Conservation (phyloP, 768 basidiomycete genomes). For the Phaeotremella fagi region DNA sequence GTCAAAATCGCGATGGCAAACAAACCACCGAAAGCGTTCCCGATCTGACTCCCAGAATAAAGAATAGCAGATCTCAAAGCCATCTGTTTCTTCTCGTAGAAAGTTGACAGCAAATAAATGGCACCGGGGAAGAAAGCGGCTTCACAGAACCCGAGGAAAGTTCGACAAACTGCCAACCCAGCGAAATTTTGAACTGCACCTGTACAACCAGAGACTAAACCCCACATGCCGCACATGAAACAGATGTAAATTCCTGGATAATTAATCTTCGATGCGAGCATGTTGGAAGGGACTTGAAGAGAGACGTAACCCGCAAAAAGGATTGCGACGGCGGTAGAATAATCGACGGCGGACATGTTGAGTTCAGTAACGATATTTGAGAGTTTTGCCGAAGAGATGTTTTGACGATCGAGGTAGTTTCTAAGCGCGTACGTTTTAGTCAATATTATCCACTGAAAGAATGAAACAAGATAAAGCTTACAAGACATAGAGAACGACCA, state of each 20-base stretch:
- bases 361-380: slow-evolving; percentile 25
- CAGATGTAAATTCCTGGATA: slow-evolving; percentile 42
- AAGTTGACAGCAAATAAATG: slow-evolving; percentile 35
- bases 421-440: background rate
- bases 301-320: slow-evolving; percentile 45
- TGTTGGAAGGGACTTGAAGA: slow-evolving; percentile 43
- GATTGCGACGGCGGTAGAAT: slow-evolving; percentile 30
- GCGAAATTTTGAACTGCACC: slow-evolving; percentile 33
- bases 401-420: slow-evolving; percentile 30
- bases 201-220: slow-evolving; percentile 35
- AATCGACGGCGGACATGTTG: slow-evolving; percentile 19
- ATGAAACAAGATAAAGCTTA: slow-evolving; percentile 7
- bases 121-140: slow-evolving; percentile 44
- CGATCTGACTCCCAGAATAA: slow-evolving; percentile 36
- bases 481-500: slow-evolving; percentile 31
- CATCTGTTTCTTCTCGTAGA: slow-evolving; percentile 31
- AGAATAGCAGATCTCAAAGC: slow-evolving; percentile 36
- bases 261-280: slow-evolving; percentile 38
- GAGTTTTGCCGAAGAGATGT: slow-evolving; percentile 36
- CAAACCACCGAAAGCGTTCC: slow-evolving; percentile 43
- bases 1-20: slow-evolving; percentile 41
- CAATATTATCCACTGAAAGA: background rate
- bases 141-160: slow-evolving; percentile 22
- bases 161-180: slow-evolving; percentile 33
- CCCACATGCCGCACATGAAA: slow-evolving; percentile 35